Evolutionary conservation across 139 green algal genomes (phyloP).

Genomic region (Desmodesmus armatus): DNA sequence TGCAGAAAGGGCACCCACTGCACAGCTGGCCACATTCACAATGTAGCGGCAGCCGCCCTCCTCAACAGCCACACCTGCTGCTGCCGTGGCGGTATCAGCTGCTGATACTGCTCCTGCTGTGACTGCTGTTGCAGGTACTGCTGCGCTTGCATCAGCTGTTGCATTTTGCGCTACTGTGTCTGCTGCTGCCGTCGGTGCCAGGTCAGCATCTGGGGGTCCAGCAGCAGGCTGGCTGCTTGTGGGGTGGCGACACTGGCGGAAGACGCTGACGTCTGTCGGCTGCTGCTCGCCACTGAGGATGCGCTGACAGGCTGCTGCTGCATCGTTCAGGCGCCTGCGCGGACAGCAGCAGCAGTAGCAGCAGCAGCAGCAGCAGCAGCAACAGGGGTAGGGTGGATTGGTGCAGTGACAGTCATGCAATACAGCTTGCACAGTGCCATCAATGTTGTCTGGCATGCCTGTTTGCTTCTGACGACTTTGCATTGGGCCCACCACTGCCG

Average conservation of each 20-base stretch:
- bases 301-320: not conserved
- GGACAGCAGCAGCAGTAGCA: not conserved
- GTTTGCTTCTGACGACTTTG: too few relatives aligned
- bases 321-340: conserved; percentile 18
- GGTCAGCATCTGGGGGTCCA: not conserved
- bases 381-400: not conserved
- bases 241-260: not conserved
- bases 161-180: not conserved
- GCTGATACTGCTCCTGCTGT: conserved; percentile 6
- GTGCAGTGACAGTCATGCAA: not conserved
- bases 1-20: not conserved
- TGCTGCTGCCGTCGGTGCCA: not conserved
- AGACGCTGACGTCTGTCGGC: not conserved
- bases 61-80: not conserved
- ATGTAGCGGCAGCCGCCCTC: not conserved
- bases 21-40: conserved; percentile 20
- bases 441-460: not conserved
- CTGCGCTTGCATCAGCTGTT: not conserved
- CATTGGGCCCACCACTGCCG: not conserved
- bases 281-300: not conserved
- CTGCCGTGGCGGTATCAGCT: not conserved
- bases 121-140: not conserved
- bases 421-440: not conserved
- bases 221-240: not conserved
- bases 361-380: not conserved